Conservation (phyloP, 2,329 filamentous ascomycete genomes). For the Fusarium aywerte region DNA sequence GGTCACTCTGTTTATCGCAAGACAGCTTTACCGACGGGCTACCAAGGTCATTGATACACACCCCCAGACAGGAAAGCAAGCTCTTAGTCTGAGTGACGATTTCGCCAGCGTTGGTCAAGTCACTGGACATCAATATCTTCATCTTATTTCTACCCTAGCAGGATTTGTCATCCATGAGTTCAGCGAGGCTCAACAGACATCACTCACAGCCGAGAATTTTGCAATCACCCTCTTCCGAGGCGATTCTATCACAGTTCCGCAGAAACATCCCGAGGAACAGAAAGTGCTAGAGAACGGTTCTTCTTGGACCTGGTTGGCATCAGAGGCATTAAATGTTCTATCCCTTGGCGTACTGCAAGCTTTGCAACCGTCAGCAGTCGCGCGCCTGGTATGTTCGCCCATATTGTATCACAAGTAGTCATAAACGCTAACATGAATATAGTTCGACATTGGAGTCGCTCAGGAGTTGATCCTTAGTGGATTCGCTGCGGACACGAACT, state of each 20-base stretch:
- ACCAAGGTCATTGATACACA: slow-evolving; percentile 47
- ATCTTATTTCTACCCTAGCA: slow-evolving; percentile 52
- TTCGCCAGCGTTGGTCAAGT: slow-evolving; percentile 45
- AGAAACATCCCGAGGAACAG: slow-evolving; percentile 15
- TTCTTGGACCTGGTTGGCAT: slow-evolving; percentile 50
- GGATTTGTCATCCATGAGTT: slow-evolving; percentile 53
- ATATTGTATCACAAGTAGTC: neutral
- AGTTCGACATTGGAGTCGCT: slow-evolving; percentile 53
- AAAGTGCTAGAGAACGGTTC: slow-evolving; percentile 27
- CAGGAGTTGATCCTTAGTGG: slow-evolving; percentile 51
- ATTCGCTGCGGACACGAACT: slow-evolving; percentile 27
- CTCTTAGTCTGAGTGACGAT: slow-evolving; percentile 50
- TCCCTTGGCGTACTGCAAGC: slow-evolving; percentile 54
- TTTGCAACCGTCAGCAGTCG: slow-evolving; percentile 50
- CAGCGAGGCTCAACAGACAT: slow-evolving; percentile 52
- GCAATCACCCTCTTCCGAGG: slow-evolving; percentile 54
- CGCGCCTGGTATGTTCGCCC: slow-evolving; percentile 49
- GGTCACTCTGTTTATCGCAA: slow-evolving; percentile 52
- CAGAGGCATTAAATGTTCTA: slow-evolving; percentile 49
- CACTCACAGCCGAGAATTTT: slow-evolving; percentile 49
- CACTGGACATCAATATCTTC: slow-evolving; percentile 51
- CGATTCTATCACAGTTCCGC: slow-evolving; percentile 41
- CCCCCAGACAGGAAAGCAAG: slow-evolving; percentile 27
- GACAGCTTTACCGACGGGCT: slow-evolving; percentile 56
- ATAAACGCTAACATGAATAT: slow-evolving; percentile 16